These are phyloP conservation scores for Claviceps humidiphila DNA, from an alignment of 2,329 filamentous ascomycete species.

Conservation along the genomic window DNA sequence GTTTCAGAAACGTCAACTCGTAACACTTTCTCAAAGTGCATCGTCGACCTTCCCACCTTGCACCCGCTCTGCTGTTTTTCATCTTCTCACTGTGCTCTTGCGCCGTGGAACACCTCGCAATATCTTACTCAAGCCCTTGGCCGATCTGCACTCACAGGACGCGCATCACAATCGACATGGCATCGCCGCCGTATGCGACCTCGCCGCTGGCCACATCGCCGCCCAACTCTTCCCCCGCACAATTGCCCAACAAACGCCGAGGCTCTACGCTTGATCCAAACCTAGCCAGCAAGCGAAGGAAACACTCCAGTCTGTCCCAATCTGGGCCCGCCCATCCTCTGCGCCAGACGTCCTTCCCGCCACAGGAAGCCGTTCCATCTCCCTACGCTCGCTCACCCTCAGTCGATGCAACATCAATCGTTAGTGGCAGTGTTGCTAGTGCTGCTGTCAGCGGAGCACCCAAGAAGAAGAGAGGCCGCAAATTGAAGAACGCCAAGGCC, in stretches of 20 bases:
- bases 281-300: constrained; percentile 51
- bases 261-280: constrained; percentile 39
- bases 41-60: too few species aligned
- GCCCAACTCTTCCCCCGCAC: constrained; percentile 36
- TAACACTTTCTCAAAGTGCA: too few species aligned
- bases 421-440: constrained; percentile 48
- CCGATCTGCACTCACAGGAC: not conserved
- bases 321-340: constrained; percentile 52
- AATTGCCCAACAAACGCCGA: constrained; percentile 47
- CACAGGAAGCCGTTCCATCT: constrained; percentile 35
- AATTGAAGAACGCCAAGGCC: constrained; percentile 42
- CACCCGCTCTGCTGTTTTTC: not conserved
- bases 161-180: constrained; percentile 24
- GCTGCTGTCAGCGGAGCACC: constrained; percentile 22
- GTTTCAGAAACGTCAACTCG: too few species aligned
- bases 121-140: too few species aligned
- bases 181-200: constrained; percentile 40
- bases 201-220: constrained; percentile 43
- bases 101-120: too few species aligned
- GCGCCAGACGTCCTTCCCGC: constrained; percentile 70
- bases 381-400: constrained; percentile 52
- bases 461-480: constrained; percentile 50
- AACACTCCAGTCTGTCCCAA: constrained; percentile 50
- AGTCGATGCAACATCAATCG: constrained; percentile 44
- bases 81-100: not conserved